Conservation (phyloP, 164 flowering plant genomes). For the Cinnamomum micranthum region DNA sequence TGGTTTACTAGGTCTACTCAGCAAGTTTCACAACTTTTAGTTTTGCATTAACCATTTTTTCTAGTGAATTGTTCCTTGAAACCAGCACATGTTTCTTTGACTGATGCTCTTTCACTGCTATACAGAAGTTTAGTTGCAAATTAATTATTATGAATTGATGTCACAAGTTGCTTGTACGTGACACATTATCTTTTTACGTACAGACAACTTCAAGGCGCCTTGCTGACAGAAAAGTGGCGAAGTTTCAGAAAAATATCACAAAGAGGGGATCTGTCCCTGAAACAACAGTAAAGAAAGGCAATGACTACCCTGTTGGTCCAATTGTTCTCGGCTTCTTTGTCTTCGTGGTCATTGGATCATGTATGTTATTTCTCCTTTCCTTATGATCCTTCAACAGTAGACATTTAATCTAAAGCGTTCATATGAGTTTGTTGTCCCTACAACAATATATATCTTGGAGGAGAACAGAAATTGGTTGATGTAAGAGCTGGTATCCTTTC, state of each 20-base stretch:
- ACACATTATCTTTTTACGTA: neutral
- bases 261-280: constrained; percentile 40
- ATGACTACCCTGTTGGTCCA: constrained; percentile 38
- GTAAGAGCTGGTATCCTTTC: neutral
- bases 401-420: neutral
- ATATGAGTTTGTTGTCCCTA: neutral
- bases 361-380: constrained; percentile 14
- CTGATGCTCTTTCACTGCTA: no score
- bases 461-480: neutral
- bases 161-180: neutral
- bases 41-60: no score
- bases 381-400: neutral
- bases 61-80: no score
- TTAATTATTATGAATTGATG: neutral
- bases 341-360: constrained; percentile 47
- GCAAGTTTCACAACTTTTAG: no score
- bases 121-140: neutral
- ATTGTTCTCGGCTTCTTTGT: constrained; percentile 39
- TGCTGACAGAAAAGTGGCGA: constrained; percentile 37
- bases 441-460: neutral
- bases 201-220: constrained; percentile 35
- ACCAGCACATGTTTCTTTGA: no score
- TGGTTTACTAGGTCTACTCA: no score
- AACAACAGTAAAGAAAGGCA: constrained; percentile 35
- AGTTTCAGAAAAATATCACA: constrained; percentile 38